Evolutionary conservation across 2,329 filamentous ascomycete species (phyloP).

Genomic region (Paracamarosporium sp.): DNA sequence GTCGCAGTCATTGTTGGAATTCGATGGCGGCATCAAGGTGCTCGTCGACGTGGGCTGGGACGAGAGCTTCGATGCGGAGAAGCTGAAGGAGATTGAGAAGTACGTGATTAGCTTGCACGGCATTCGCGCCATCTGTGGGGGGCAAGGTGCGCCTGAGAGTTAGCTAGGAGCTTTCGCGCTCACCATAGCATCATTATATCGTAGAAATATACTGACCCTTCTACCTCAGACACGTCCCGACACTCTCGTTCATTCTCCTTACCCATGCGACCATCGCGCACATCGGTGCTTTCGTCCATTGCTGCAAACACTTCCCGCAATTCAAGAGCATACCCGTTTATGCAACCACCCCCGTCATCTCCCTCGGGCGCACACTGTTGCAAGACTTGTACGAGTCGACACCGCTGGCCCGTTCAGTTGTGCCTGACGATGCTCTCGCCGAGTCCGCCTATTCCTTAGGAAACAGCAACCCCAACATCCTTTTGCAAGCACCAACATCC

Average conservation of each 20-base stretch:
- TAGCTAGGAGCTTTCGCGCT: conserved; percentile 4
- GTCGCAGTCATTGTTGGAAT: conserved; percentile 93
- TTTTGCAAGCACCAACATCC: conserved; percentile 73
- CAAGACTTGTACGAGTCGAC: conserved; percentile 93
- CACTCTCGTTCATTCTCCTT: conserved; percentile 89
- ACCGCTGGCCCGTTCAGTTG: conserved; percentile 83
- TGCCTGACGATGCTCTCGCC: conserved; percentile 75
- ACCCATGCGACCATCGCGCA: conserved; percentile 93
- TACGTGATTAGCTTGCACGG: conserved; percentile 50
- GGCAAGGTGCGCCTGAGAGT: neutral
- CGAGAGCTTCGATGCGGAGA: conserved; percentile 81
- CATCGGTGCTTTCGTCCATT: conserved; percentile 91
- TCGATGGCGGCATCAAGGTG: conserved; percentile 95
- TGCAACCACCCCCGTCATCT: conserved; percentile 91
- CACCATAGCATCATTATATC: neutral
- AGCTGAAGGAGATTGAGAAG: conserved; percentile 90
- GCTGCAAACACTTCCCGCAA: conserved; percentile 92
- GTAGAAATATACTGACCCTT: conserved; percentile 11
- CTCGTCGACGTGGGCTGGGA: conserved; percentile 97
- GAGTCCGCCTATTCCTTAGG: conserved; percentile 61
- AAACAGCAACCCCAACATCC: conserved; percentile 54
- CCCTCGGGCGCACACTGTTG: conserved; percentile 86
- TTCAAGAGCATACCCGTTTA: conserved; percentile 95
- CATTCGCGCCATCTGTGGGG: neutral
- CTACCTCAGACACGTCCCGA: conserved; percentile 76